Percentiles rank a stretch among this genome's conserved stretches.
phyloP scores from a whole-genome alignment of 768 basidiomycete genomes.

The Amanita molliuscula region DNA sequence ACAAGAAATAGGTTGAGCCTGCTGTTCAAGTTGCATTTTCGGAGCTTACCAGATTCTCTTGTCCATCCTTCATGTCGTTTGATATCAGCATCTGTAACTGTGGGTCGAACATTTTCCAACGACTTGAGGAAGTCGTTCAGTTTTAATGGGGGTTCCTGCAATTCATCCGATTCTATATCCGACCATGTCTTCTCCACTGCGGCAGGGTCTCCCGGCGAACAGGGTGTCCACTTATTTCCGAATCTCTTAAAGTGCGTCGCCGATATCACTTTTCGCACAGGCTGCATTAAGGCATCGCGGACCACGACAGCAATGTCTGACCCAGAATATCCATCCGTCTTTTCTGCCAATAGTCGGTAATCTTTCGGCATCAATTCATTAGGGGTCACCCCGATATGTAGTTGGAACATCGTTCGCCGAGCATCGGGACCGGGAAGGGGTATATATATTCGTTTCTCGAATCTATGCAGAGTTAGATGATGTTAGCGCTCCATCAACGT shows the following conservation, averaged over 20 bases:
- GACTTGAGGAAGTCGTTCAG: conserved; percentile 76
- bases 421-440: conserved; percentile 93
- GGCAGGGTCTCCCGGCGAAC: conserved; percentile 84
- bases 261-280: conserved; percentile 89
- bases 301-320: conserved; percentile 93
- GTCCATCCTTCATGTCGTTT: conserved; percentile 79
- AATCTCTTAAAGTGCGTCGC: conserved; percentile 90
- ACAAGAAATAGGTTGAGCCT: neutral
- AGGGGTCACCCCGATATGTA: conserved; percentile 90
- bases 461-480: conserved; percentile 31
- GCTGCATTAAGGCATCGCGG: conserved; percentile 97
- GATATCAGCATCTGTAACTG: conserved; percentile 85
- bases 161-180: conserved; percentile 76
- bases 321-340: conserved; percentile 91
- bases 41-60: conserved; percentile 59
- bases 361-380: conserved; percentile 73
- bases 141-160: conserved; percentile 80
- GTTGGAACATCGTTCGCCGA: conserved; percentile 90
- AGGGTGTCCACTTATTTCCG: conserved; percentile 78
- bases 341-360: conserved; percentile 70
- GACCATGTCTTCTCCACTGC: conserved; percentile 88
- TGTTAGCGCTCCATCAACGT: neutral
- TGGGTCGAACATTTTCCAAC: conserved; percentile 70
- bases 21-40: neutral
- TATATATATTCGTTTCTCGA: conserved; percentile 98